Evolutionary conservation across 164 flowering plant species (phyloP).

Genomic region (Magnolia changhungtana): DNA sequence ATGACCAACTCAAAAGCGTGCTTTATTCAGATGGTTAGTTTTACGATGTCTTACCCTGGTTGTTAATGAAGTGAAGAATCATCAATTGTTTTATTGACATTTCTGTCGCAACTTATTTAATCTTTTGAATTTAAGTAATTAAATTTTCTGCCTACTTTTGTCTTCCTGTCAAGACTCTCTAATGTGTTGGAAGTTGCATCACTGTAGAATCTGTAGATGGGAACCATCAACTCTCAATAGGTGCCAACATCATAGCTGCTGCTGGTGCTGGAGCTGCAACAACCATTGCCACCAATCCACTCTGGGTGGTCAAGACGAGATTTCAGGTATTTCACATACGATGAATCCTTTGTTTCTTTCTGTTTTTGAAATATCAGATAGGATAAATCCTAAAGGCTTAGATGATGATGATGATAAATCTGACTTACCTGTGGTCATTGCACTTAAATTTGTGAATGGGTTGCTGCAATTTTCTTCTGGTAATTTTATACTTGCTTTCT

Average conservation of each 20-base stretch:
- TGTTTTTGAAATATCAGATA: too few species aligned
- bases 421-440: too few species aligned
- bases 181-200: conserved; percentile 3
- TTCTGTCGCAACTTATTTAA: background rate
- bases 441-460: too few species aligned
- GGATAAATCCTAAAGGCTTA: too few species aligned
- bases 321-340: conserved; percentile 50
- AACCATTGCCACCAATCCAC: conserved; percentile 83
- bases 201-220: conserved; percentile 37
- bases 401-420: too few species aligned
- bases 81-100: background rate
- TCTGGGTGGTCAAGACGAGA: conserved; percentile 99
- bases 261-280: conserved; percentile 96
- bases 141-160: background rate
- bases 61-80: background rate
- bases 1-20: conserved; percentile 74
- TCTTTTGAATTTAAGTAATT: background rate
- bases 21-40: conserved; percentile 73
- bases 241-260: conserved; percentile 93
- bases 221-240: conserved; percentile 66
- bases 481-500: background rate
- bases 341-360: background rate
- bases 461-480: background rate
- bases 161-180: background rate
- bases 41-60: background rate